Percentiles rank a stretch among this genome's conserved stretches.
Conservation (phyloP, 495 filamentous ascomycete genomes). For the Neurospora sp. region DNA sequence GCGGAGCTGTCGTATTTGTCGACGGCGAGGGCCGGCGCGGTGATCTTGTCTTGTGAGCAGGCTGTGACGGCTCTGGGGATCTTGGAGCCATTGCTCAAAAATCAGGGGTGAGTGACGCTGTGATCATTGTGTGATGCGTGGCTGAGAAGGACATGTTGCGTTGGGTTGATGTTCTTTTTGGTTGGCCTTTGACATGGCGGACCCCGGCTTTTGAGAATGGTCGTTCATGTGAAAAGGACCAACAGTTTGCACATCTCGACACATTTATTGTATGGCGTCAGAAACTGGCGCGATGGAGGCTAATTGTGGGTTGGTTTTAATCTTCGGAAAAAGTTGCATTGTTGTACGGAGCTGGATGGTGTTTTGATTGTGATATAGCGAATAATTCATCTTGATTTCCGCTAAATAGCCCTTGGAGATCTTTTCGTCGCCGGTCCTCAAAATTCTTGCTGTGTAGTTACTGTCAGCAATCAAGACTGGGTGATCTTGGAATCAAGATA, state of each 20-base stretch:
- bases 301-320: background rate
- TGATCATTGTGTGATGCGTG: background rate
- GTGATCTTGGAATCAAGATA: too few species aligned
- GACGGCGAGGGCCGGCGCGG: slow-evolving; percentile 81
- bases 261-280: background rate
- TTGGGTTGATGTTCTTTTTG: background rate
- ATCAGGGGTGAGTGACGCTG: slow-evolving; percentile 7
- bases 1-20: slow-evolving; percentile 88
- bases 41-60: slow-evolving; percentile 71
- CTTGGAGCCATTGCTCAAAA: slow-evolving; percentile 38
- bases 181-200: too few species aligned
- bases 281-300: background rate
- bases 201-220: background rate
- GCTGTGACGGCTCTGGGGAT: slow-evolving; percentile 61
- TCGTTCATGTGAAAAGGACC: background rate
- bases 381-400: background rate
- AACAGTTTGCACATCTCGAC: background rate
- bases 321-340: background rate
- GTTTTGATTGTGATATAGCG: background rate
- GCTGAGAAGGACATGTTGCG: background rate
- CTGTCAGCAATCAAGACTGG: background rate
- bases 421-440: background rate
- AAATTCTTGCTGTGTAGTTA: background rate
- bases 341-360: background rate
- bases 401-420: background rate